These are phyloP conservation scores for Globisporangium carolinianum DNA, from an alignment of 352 stramenopile genomes.

Conservation along the genomic window DNA sequence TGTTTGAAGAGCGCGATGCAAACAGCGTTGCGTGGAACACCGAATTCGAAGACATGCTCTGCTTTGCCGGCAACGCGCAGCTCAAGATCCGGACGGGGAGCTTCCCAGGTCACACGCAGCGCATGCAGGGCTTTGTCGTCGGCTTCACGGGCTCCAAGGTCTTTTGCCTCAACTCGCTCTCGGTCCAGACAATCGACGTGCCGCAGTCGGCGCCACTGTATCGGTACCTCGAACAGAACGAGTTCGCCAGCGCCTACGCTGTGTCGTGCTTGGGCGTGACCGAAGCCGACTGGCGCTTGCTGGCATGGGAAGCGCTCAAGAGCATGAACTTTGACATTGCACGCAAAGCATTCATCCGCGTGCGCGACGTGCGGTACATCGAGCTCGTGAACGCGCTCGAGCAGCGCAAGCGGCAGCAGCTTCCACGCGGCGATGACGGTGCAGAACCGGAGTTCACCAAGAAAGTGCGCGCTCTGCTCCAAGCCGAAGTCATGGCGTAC, in stretches of 20 bases:
- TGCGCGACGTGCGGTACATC: constrained; percentile 89
- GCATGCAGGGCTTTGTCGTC: constrained; percentile 90
- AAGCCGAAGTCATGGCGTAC: constrained; percentile 90
- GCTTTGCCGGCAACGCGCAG: constrained; percentile 83
- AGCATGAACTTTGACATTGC: constrained; percentile 77
- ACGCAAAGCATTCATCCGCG: constrained; percentile 84
- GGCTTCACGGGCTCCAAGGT: constrained; percentile 91
- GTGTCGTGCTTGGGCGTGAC: constrained; percentile 94
- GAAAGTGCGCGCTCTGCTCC: constrained; percentile 58
- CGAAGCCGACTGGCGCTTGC: constrained; percentile 82
- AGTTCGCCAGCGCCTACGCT: constrained; percentile 85
- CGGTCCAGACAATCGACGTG: constrained; percentile 89
- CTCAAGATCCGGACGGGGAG: constrained; percentile 89
- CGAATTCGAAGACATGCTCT: constrained; percentile 93
- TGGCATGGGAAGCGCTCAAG: constrained; percentile 85
- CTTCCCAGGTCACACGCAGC: constrained; percentile 86
- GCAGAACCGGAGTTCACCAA: constrained; percentile 32
- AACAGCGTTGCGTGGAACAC: constrained; percentile 93
- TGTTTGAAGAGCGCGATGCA: constrained; percentile 81
- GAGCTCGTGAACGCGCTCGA: constrained; percentile 87
- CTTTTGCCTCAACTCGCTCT: constrained; percentile 84
- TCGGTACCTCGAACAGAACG: constrained; percentile 84
- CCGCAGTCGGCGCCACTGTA: constrained; percentile 86
- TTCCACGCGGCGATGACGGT: constrained; percentile 17
- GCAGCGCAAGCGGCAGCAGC: constrained; percentile 57